Evolutionary conservation across 345 rosid species (phyloP).

Genomic region (Citrus maxima): DNA sequence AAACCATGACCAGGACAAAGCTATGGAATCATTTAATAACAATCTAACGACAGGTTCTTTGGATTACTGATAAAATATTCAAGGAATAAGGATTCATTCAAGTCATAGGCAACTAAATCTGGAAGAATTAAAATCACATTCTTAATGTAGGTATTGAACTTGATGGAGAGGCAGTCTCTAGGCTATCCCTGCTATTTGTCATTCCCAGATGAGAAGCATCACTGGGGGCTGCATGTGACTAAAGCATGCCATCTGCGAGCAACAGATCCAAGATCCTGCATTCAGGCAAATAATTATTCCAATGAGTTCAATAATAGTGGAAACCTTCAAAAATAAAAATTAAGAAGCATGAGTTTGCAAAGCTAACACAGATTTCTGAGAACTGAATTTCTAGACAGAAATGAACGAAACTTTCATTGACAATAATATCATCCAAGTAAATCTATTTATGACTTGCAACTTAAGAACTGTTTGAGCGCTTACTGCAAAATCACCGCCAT

Average conservation of each 20-base stretch:
- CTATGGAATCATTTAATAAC: not conserved
- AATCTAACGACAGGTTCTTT: not conserved
- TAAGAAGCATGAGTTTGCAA: not conserved
- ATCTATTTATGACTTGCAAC: not conserved
- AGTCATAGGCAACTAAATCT: not conserved
- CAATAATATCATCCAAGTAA: not conserved
- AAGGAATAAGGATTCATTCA: not conserved
- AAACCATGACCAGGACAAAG: not conserved
- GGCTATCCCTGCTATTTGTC: conserved; percentile 22
- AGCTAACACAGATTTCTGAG: not conserved
- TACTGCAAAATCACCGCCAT: conserved; percentile 35
- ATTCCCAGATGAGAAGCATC: conserved; percentile 24
- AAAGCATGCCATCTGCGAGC: conserved; percentile 54
- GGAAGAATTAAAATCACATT: not conserved
- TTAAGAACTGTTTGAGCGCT: not conserved
- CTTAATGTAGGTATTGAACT: conserved; percentile 12
- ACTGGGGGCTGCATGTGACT: conserved; percentile 28
- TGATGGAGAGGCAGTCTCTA: conserved; percentile 16
- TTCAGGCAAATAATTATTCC: conserved; percentile 33
- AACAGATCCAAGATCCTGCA: conserved; percentile 23
- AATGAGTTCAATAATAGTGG: conserved; percentile 30
- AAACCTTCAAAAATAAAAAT: conserved; percentile 19
- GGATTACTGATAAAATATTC: not conserved
- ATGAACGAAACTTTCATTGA: not conserved
- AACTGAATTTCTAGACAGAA: not conserved